Conservation (phyloP, 352 stramenopile genomes). For the Globisporangium apiculatum region DNA sequence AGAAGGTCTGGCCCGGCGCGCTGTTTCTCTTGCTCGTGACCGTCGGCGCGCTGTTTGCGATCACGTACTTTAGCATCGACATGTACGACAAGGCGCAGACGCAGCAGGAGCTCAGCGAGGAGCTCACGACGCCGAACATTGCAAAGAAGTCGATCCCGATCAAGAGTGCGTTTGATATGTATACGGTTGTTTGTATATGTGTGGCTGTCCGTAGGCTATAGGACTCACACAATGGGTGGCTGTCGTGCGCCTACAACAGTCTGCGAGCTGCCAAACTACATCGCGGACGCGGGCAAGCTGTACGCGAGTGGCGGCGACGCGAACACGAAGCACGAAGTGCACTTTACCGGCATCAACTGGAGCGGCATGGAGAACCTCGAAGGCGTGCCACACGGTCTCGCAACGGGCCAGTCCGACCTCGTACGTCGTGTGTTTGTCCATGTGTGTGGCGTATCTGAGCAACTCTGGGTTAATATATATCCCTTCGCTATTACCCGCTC, state of each 20-base stretch:
- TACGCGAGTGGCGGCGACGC: constrained; percentile 49
- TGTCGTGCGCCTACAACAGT: constrained; percentile 18
- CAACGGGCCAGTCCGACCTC: constrained; percentile 54
- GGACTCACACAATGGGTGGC: too few species aligned
- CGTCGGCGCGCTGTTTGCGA: constrained; percentile 31
- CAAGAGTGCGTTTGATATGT: constrained; percentile 27
- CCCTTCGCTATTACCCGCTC: too few species aligned
- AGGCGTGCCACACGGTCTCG: constrained; percentile 69
- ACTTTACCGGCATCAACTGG: constrained; percentile 86
- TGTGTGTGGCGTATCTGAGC: not conserved
- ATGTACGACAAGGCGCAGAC: constrained; percentile 54
- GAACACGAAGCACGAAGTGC: constrained; percentile 47
- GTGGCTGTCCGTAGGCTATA: not conserved
- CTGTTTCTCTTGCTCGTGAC: constrained; percentile 61
- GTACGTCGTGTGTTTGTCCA: constrained; percentile 12
- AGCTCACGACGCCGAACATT: constrained; percentile 27
- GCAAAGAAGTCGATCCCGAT: constrained; percentile 26
- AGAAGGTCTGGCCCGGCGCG: constrained; percentile 72
- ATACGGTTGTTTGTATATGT: not conserved
- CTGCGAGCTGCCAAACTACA: constrained; percentile 67
- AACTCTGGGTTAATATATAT: too few species aligned
- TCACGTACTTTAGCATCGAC: constrained; percentile 61
- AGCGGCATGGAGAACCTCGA: constrained; percentile 82
- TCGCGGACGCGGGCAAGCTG: constrained; percentile 47
- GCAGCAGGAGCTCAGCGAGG: constrained; percentile 50